Base-by-base conservation (phyloP, 176 grass and related monocot species). In the Secale cereale region DNA sequence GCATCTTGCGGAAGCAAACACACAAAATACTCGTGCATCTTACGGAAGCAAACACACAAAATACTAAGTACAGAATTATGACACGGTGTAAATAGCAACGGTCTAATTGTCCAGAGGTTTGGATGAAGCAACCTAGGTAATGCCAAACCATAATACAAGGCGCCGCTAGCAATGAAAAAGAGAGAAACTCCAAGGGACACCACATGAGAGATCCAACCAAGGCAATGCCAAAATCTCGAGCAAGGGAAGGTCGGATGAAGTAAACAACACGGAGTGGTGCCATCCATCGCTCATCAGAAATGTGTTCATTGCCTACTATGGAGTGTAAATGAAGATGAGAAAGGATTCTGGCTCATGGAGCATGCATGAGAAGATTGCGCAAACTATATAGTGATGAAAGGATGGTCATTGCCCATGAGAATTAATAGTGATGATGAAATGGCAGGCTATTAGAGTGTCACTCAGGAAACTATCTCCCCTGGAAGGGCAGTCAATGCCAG, bases 381-480 rank as follows among this genome's bases (percentile, higher is more conserved):
- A 19, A 52, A 52, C 19, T 17, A 1, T 52, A 15, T 19, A 19
- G 14, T 36, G 35, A 36, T 19, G 48, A 52, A 1, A 52, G 1
- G 48, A 1, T 19, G 16, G 1, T 56, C 52, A 22, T 56, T 22
- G 7, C 52, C 7, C 19, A 56, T 56, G 52, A 5, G 0, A 56
- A 2, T 54, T 20, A 54, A 20, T 16, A 20, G 50, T 17, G 6
- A 8, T 22, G 19, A 22, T 22, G 19, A 56, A 56, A 22, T 8
- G 7, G 9, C 6, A 3, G 0, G 19, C 6, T 56, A 6, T 56
- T 56, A 20, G 52, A 56, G 17, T 22, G 7, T 20, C 52, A 3
- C 0, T 0, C 3, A 56, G 22, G 17, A 9, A 3, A 22, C 7
- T 2, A 8, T 56, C 19, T 22, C 5, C 2, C 19, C 0, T 22